These are phyloP conservation scores for Entonaema liquescens DNA, from an alignment of 495 filamentous ascomycete species.

Conservation along the genomic window DNA sequence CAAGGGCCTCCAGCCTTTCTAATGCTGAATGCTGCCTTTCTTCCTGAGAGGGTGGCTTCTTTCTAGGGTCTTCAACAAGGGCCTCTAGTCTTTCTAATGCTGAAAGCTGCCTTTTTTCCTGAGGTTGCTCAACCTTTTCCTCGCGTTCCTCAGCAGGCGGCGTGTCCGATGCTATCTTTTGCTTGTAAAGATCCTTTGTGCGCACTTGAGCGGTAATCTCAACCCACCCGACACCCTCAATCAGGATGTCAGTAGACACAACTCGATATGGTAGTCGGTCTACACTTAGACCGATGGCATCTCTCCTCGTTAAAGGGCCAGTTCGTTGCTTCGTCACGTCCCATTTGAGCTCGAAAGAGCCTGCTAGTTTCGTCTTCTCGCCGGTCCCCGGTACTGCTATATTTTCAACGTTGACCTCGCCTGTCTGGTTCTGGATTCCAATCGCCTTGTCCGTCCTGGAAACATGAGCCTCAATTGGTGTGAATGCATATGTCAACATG, in stretches of 20 bases:
- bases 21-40: conserved; percentile 29
- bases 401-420: conserved; percentile 62
- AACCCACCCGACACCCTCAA: conserved; percentile 93
- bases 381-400: conserved; percentile 68
- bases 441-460: conserved; percentile 82
- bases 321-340: conserved; percentile 80
- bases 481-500: conserved; percentile 80
- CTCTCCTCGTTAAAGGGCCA: conserved; percentile 64
- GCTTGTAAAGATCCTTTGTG: conserved; percentile 51
- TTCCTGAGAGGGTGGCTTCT: conserved; percentile 32
- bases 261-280: conserved; percentile 78
- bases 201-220: conserved; percentile 86
- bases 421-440: conserved; percentile 65
- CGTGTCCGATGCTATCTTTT: conserved; percentile 19
- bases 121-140: too few species aligned
- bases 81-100: conserved; percentile 37
- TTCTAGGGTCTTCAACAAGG: conserved; percentile 25
- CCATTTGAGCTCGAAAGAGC: conserved; percentile 75
- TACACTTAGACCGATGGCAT: conserved; percentile 62
- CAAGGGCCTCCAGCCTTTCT: conserved; percentile 36
- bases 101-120: conserved; percentile 27
- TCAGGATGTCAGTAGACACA: conserved; percentile 80
- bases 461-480: conserved; percentile 74
- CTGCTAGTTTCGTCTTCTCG: conserved; percentile 69
- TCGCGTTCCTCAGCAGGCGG: conserved; percentile 16